phyloP scores from a whole-genome alignment of 148 eudicot genomes.

The Beta vulgaris region DNA sequence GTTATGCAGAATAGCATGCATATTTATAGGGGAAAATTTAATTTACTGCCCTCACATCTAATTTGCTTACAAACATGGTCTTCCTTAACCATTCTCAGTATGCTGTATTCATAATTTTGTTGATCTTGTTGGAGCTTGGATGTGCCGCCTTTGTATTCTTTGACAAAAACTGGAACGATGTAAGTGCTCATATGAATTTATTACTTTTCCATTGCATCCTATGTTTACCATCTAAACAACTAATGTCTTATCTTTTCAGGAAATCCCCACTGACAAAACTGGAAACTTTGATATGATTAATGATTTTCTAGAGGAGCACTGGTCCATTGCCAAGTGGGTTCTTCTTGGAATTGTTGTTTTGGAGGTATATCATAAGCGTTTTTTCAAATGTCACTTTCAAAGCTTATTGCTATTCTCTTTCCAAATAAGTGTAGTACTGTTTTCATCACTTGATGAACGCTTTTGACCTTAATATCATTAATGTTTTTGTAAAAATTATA shows the following conservation, averaged over 20 bases:
- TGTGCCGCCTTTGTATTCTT: conserved; percentile 83
- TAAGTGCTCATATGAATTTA: conserved; percentile 32
- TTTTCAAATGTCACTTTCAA: not conserved
- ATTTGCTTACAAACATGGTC: conserved; percentile 11
- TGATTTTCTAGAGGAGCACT: conserved; percentile 66
- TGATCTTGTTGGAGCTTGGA: conserved; percentile 79
- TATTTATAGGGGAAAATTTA: not conserved
- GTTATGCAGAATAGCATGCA: conserved; percentile 5
- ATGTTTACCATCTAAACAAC: not conserved
- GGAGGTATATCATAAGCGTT: conserved; percentile 39
- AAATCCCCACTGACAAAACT: conserved; percentile 78
- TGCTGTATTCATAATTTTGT: conserved; percentile 63
- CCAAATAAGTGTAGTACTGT: not conserved
- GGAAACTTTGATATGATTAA: conserved; percentile 71
- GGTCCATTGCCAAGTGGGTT: conserved; percentile 80
- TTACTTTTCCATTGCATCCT: conserved; percentile 5
- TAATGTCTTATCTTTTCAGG: conserved; percentile 34
- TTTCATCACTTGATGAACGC: too few species aligned
- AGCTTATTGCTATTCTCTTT: not conserved
- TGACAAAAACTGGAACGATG: conserved; percentile 76
- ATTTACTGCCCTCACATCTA: not conserved
- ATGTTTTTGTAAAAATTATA: too few species aligned
- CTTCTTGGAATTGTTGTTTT: conserved; percentile 86
- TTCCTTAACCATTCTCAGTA: conserved; percentile 73
- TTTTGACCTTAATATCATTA: too few species aligned